These are phyloP conservation scores for Arachnopeziza araneosa DNA, from an alignment of 2,329 filamentous ascomycete genomes.

Conservation along the genomic window DNA sequence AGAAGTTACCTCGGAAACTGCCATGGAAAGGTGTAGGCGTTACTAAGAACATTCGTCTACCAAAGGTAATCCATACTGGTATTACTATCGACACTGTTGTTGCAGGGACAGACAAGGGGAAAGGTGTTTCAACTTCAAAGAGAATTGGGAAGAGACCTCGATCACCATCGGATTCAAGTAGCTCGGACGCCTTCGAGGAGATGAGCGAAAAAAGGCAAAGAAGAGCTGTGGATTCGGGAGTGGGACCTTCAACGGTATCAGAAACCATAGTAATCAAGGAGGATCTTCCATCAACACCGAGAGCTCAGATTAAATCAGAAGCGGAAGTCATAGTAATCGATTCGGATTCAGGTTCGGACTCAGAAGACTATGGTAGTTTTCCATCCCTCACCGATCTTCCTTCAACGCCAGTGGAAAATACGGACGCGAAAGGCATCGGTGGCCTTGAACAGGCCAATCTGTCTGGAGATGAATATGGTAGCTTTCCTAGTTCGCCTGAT, in stretches of 20 bases:
- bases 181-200: background rate
- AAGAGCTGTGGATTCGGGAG: background rate
- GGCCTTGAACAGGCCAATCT: background rate
- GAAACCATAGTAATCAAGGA: too few species aligned
- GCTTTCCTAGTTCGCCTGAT: conserved; percentile 5
- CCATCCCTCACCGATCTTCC: background rate
- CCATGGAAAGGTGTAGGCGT: background rate
- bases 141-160: background rate
- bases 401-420: background rate
- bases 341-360: background rate
- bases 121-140: background rate
- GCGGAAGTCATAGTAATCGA: background rate
- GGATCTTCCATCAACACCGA: background rate
- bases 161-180: background rate
- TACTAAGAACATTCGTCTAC: background rate
- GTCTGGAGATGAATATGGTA: conserved; percentile 7
- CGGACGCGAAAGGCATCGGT: background rate
- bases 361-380: background rate
- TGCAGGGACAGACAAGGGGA: background rate
- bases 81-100: background rate
- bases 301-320: background rate
- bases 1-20: too few species aligned
- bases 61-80: too few species aligned
- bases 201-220: background rate
- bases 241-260: too few species aligned